A percentile compares a stretch with the other conserved stretches of the same genome.
Evolutionary conservation across 2,329 filamentous ascomycete species (phyloP).

Genomic region (Xylariales sp.): DNA sequence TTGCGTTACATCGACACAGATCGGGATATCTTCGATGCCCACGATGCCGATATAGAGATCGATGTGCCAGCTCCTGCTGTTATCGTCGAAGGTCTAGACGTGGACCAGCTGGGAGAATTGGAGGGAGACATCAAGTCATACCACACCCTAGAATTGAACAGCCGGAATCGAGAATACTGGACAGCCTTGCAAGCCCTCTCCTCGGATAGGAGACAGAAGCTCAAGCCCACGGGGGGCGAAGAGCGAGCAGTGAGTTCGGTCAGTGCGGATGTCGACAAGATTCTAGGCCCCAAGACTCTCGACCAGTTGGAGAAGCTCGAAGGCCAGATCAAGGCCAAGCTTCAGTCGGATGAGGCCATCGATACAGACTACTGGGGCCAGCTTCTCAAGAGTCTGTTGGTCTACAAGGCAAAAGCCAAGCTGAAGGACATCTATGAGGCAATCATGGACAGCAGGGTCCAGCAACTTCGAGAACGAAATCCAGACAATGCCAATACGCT

Average conservation of each 20-base stretch:
- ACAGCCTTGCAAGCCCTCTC: constrained; percentile 83
- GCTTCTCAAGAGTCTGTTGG: constrained; percentile 73
- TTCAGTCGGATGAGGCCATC: constrained; percentile 84
- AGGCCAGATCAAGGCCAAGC: constrained; percentile 78
- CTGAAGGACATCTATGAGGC: constrained; percentile 72
- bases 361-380: constrained; percentile 99
- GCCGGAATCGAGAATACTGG: constrained; percentile 84
- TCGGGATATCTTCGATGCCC: constrained; percentile 79
- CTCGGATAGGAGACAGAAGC: constrained; percentile 65
- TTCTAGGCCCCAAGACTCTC: constrained; percentile 78
- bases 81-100: constrained; percentile 70
- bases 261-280: constrained; percentile 78
- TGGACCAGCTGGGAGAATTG: constrained; percentile 65
- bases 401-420: constrained; percentile 90
- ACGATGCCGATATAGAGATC: constrained; percentile 67
- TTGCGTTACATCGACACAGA: constrained; percentile 83
- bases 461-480: constrained; percentile 62
- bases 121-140: constrained; percentile 81
- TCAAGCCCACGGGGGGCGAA: constrained; percentile 56
- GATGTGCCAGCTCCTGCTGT: constrained; percentile 74
- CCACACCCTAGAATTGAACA: constrained; percentile 72
- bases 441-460: constrained; percentile 65
- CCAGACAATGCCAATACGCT: constrained; percentile 56
- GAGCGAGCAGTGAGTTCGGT: constrained; percentile 78
- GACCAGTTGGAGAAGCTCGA: constrained; percentile 85